Base-by-base conservation (phyloP, 441 rosid species). In the Codiaeum variegatum region DNA sequence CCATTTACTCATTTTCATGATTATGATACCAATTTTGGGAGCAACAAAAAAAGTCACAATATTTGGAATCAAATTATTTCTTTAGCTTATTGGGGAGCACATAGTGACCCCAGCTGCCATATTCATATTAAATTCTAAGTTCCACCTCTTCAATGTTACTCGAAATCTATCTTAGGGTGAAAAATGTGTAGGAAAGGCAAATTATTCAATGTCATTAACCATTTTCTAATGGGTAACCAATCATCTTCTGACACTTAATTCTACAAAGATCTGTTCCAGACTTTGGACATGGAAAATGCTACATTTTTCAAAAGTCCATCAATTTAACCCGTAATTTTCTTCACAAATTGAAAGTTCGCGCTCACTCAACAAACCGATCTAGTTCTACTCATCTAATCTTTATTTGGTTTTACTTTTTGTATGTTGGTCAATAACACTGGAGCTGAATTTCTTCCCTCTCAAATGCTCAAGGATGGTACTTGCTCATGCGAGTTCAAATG, bases 21-120 rank as follows among this genome's bases (percentile, higher is more conserved):
- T 79, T 73, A 60, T 51, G 77, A 66, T 70, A 72, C 78, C 82
- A 72, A 74, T 76, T 79, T 76, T 26, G 51, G 72, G 77, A 79
- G 81, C 80, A 78, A 63, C 28, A 56, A 54, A 52, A 79, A 54
- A 81, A 72, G 79, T 56, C 62, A 19, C 19, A 19, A 16, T 62
- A 69, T 59, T 68, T 34, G 46, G 70, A 59, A 67, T 68, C 66
- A 74, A 67, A 77, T 74, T 19, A 59, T 58, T 69, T 70, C 34
- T 67, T 80, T 70, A n/a, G 32, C 66, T 67, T 49, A 42, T 40
- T 67, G 40, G 32, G 72, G 62, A 67, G 63, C 54, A 62, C 52
- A 63, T 7, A 0, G 24, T 24, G 67, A 58, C 67, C 55, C 76
- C 52, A 66, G 12, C 3, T 40, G 3, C 10, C 10, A 21, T 23